Base-by-base conservation (phyloP, 306 rosid genomes). In the Fragaria ananassa region DNA sequence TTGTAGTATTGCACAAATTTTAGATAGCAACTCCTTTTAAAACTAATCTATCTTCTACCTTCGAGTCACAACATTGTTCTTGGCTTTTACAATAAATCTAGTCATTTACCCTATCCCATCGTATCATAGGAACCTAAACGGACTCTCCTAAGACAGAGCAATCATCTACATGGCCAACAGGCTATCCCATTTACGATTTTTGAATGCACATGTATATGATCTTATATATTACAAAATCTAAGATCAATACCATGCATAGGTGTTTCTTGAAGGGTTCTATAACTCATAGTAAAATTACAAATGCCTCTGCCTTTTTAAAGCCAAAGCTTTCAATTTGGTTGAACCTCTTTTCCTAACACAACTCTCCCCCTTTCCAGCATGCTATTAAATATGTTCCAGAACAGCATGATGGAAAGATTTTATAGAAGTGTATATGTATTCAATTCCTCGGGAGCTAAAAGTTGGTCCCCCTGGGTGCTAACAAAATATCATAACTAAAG, bases 331-430 rank as follows among this genome's bases (percentile, higher is more conserved):
- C 11, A 18, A 8, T 19, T 12, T 39, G 27, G 27, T 25, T 25
- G 44, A 29, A 29, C 56, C 8, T 56, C 60, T 70, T 29, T 50
- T 17, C 27, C 60, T 54, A 27, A 70, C 8, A 6, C 18, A 27
- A 49, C 9, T 49, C 53, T 19, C 53, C 45, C 44, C n/a, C 60
- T 49, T 70, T 70, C 49, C 63, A 51, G 63, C 63, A 17, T 70
- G 17, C 29, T 9, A 5, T 17, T 50, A 31, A 46, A 35, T 47
- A 70, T 69, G 27, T 12, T 49, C 60, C 45, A 15, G 14, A 70
- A 49, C 29, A 56, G 17, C 12, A 53, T 11, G 47, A 44, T 12
- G 49, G 75, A 53, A 18, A 31, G 19, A 34, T 19, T 0, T 5
- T 49, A 1, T 49, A 1, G 21, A 49, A 15, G 18, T 49, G 2